These are phyloP conservation scores for Agroathelia rolfsii DNA, from an alignment of 1,284 basidiomycete species.

Conservation along the genomic window DNA sequence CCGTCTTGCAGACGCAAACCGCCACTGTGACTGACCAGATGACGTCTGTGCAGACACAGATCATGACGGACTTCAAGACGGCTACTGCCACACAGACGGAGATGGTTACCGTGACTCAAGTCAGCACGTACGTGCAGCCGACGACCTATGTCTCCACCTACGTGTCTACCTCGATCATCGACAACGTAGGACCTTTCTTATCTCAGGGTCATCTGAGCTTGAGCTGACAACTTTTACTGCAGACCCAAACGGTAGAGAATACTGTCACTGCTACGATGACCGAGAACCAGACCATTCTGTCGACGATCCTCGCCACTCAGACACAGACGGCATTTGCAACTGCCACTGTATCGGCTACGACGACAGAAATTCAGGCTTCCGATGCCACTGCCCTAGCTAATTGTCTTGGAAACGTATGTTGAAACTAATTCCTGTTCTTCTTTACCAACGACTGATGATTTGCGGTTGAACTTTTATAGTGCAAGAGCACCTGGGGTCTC, in stretches of 20 bases:
- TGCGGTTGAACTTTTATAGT: conserved; percentile 25
- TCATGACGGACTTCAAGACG: conserved; percentile 19
- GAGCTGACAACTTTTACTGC: conserved; percentile 2
- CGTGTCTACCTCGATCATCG: conserved; percentile 31
- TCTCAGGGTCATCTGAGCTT: neutral
- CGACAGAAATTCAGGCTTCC: conserved; percentile 32
- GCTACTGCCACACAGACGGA: conserved; percentile 35
- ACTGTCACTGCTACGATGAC: conserved; percentile 40
- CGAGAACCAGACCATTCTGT: conserved; percentile 33
- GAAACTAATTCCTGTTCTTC: neutral
- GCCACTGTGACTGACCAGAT: conserved; percentile 34
- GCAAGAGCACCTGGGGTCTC: conserved; percentile 48
- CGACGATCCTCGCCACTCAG: conserved; percentile 34
- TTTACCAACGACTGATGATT: conserved; percentile 1
- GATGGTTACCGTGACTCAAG: conserved; percentile 32
- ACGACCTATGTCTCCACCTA: conserved; percentile 34
- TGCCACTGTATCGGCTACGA: conserved; percentile 36
- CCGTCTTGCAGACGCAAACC: conserved; percentile 36
- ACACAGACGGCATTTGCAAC: conserved; percentile 29
- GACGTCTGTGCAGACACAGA: conserved; percentile 31
- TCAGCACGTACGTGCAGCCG: conserved; percentile 32
- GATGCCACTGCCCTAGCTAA: conserved; percentile 37
- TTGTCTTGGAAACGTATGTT: conserved; percentile 40
- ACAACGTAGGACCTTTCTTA: conserved; percentile 26
- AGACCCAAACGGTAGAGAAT: conserved; percentile 40